A percentile compares a stretch with the other conserved stretches of the same genome.
phyloP scores from a whole-genome alignment of 2,329 filamentous ascomycete genomes.

The Fusarium papillatum region DNA sequence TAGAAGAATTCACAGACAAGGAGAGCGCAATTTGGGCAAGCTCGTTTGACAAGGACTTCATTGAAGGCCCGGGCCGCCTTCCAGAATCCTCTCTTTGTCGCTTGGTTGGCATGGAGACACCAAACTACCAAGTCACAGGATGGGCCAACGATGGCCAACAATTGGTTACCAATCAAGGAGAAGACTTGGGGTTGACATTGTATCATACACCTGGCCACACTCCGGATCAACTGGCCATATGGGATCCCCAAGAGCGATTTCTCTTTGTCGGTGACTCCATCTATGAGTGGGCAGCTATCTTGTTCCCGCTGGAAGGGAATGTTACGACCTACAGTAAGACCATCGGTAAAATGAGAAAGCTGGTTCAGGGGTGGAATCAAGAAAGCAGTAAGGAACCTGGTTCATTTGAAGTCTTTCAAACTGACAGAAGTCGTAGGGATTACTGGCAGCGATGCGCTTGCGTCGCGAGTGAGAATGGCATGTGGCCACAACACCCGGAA shows the following conservation, averaged over 20 bases:
- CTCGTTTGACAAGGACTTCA: constrained; percentile 52
- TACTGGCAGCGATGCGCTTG: neutral
- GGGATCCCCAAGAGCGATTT: constrained; percentile 56
- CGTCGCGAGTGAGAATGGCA: constrained; percentile 10
- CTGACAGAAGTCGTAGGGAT: neutral
- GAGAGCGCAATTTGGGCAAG: constrained; percentile 48
- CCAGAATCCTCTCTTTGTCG: constrained; percentile 56
- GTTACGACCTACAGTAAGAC: constrained; percentile 28
- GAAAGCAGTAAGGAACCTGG: neutral
- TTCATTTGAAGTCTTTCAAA: neutral
- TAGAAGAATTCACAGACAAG: constrained; percentile 49
- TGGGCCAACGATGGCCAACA: constrained; percentile 55
- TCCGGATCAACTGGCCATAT: constrained; percentile 59
- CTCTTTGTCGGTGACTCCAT: constrained; percentile 62
- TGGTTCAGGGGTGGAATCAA: constrained; percentile 29
- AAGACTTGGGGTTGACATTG: constrained; percentile 53
- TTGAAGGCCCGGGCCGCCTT: constrained; percentile 50
- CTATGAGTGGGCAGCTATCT: constrained; percentile 51
- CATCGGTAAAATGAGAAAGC: constrained; percentile 16
- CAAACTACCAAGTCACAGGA: constrained; percentile 54
- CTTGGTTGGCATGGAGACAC: constrained; percentile 50
- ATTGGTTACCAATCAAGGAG: constrained; percentile 36
- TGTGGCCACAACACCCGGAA: constrained; percentile 13
- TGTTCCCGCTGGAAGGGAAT: constrained; percentile 36
- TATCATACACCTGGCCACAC: constrained; percentile 62